Conservation (phyloP, 805 yeast species). For the Teunomyces lycoperdinae region DNA sequence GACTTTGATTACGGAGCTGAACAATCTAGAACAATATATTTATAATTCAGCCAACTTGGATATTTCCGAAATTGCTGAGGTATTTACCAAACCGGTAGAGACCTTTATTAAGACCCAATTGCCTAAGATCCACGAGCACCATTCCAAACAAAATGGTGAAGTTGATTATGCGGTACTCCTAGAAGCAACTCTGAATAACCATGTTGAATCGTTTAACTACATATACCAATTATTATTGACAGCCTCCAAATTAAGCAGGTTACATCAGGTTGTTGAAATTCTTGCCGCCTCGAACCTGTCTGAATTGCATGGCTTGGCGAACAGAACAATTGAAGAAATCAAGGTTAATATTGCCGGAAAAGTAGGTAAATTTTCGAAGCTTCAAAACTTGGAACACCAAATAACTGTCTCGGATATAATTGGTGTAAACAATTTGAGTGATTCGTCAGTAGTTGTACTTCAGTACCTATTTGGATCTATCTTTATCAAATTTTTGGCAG, state of each 20-base stretch:
- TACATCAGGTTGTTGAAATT: constrained; percentile 55
- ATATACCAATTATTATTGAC: constrained; percentile 53
- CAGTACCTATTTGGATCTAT: constrained; percentile 70
- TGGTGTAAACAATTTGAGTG: constrained; percentile 36
- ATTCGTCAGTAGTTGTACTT: constrained; percentile 52
- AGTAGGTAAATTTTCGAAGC: constrained; percentile 26
- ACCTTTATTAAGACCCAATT: constrained; percentile 26
- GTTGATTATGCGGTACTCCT: constrained; percentile 30
- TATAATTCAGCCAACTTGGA: constrained; percentile 58
- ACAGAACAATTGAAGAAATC: constrained; percentile 61
- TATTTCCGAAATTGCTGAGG: constrained; percentile 46
- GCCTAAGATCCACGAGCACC: constrained; percentile 26
- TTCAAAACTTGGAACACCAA: constrained; percentile 26
- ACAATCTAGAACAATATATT: constrained; percentile 51
- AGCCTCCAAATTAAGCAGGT: constrained; percentile 56
- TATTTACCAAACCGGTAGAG: constrained; percentile 28
- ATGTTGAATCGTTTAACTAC: constrained; percentile 50
- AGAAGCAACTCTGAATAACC: constrained; percentile 26
- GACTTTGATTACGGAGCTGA: constrained; percentile 31
- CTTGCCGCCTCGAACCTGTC: constrained; percentile 52
- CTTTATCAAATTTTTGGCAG: constrained; percentile 59
- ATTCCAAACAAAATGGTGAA: constrained; percentile 12
- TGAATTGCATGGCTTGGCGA: constrained; percentile 64
- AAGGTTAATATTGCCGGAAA: constrained; percentile 50
- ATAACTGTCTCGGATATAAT: constrained; percentile 17